Conservation (phyloP, 192 early-diverging fungal genomes). For the Obelidium mucronatum region DNA sequence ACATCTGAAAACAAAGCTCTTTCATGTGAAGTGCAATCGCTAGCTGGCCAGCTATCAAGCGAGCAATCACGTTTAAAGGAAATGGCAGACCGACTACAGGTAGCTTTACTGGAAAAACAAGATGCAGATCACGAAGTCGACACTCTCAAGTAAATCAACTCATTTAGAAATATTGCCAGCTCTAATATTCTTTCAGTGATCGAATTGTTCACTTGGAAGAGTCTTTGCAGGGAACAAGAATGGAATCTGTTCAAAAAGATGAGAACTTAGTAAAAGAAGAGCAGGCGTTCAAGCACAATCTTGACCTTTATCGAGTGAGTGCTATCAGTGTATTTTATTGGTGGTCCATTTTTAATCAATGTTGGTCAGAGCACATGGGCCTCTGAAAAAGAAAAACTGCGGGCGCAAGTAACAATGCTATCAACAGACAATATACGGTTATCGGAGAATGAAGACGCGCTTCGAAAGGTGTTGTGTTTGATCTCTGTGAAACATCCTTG, state of each 20-base stretch:
- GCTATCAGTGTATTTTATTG: too few relatives aligned
- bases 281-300: conserved; percentile 31
- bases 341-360: conserved; percentile 1
- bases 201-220: conserved; percentile 31
- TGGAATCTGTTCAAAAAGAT: conserved; percentile 33
- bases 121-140: conserved; percentile 24
- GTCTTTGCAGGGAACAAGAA: conserved; percentile 21
- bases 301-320: conserved; percentile 23
- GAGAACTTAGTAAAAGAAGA: conserved; percentile 27
- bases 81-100: conserved; percentile 10
- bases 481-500: neutral
- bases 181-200: neutral
- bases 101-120: conserved; percentile 10
- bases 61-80: conserved; percentile 16
- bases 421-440: conserved; percentile 27
- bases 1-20: conserved; percentile 30
- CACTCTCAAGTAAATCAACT: conserved; percentile 3
- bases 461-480: conserved; percentile 4
- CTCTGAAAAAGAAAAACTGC: conserved; percentile 14
- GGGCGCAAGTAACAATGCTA: conserved; percentile 25
- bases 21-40: neutral
- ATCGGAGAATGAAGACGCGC: conserved; percentile 6
- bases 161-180: neutral
- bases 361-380: conserved; percentile 29
- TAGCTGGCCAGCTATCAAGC: neutral